Conservation (phyloP, 441 rosid genomes). For the Aleurites moluccanus region DNA sequence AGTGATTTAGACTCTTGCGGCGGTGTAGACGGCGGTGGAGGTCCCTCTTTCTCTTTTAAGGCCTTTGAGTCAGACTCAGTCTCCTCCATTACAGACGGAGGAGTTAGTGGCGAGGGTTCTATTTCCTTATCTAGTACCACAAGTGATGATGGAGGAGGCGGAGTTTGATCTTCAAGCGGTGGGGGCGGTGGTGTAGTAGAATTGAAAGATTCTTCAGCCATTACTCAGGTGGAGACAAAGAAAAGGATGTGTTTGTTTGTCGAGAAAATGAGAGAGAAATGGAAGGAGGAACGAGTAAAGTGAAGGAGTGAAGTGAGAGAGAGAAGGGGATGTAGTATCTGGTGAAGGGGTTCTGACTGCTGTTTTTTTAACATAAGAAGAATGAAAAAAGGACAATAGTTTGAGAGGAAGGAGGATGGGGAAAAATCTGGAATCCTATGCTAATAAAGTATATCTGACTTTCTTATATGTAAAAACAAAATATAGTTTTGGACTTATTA, state of each 20-base stretch:
- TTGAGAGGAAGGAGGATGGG: background rate
- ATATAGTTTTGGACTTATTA: background rate
- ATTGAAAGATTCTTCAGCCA: constrained; percentile 25
- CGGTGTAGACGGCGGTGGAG: constrained; percentile 1
- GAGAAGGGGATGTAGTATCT: background rate
- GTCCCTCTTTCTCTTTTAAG: constrained; percentile 18
- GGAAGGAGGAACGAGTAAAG: background rate
- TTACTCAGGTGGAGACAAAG: background rate
- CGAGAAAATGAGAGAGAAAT: background rate
- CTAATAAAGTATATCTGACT: background rate
- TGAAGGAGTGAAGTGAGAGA: background rate
- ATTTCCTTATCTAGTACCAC: constrained; percentile 3
- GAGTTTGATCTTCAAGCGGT: constrained; percentile 2
- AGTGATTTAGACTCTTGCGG: constrained; percentile 41
- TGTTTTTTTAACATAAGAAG: background rate
- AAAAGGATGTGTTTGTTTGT: background rate
- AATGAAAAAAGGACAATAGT: background rate
- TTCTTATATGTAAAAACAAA: background rate
- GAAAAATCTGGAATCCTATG: constrained; percentile 16
- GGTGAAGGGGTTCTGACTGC: background rate
- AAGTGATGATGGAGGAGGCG: background rate
- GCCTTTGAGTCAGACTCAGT: constrained; percentile 9
- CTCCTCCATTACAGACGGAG: background rate
- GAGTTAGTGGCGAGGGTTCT: constrained; percentile 4
- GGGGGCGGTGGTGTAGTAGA: constrained; percentile 4